Conservation (phyloP, 768 basidiomycete genomes). For the Candolleomyces eurysporus region DNA sequence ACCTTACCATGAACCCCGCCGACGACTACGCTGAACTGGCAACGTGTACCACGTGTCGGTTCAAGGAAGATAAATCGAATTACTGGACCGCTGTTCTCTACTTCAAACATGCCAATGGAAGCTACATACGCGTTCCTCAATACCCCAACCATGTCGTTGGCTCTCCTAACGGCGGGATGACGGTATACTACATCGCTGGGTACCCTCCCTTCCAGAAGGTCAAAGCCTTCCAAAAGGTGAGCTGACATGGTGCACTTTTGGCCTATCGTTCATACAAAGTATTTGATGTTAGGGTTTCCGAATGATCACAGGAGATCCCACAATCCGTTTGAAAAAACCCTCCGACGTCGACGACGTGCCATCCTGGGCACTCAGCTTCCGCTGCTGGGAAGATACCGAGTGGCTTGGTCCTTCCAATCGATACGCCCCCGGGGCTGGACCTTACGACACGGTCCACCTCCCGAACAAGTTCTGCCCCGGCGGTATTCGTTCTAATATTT, state of each 20-base stretch:
- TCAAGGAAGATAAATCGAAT: conserved; percentile 11
- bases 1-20: conserved; percentile 7
- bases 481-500: conserved; percentile 10
- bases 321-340: background rate
- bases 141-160: conserved; percentile 3
- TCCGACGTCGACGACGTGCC: background rate
- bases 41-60: conserved; percentile 8
- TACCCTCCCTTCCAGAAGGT: conserved; percentile 1
- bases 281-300: background rate
- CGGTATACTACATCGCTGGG: conserved; percentile 8
- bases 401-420: background rate
- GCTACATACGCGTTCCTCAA: conserved; percentile 8
- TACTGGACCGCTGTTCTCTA: conserved; percentile 12
- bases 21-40: conserved; percentile 5
- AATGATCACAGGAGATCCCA: background rate
- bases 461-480: conserved; percentile 5
- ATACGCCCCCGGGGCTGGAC: background rate
- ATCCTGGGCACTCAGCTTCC: background rate
- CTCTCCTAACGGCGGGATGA: background rate
- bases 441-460: background rate
- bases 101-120: conserved; percentile 8
- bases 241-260: background rate
- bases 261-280: background rate
- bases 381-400: conserved; percentile 1
- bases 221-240: background rate